Base-by-base conservation (phyloP, 2,329 filamentous ascomycete genomes). In the Sordariomycetes sp. region DNA sequence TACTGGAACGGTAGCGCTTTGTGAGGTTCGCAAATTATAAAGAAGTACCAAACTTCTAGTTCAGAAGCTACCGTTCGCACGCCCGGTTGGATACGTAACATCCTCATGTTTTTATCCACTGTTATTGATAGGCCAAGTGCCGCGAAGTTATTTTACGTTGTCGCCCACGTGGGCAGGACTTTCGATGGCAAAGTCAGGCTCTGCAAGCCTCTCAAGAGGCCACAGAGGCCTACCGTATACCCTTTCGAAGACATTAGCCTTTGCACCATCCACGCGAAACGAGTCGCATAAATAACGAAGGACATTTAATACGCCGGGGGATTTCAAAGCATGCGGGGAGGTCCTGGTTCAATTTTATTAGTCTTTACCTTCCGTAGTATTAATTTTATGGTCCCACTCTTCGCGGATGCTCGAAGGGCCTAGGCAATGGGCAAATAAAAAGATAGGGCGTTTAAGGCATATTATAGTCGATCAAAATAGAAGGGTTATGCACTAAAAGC, bases 261-360 rank as follows among this genome's bases (percentile, higher is more conserved):
- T 27, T 95, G 90, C 64, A 92, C 90, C 42, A 88, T 96, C 48
- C 90, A 96, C 61, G 92, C 90, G 41, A 95, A 94, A 67, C 74
- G 90, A 55, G 87, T 96, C 34, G 96, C 90, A 25, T 94, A 95
- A 49, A 90, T 94, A 85, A 87, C 90, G 61, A 94, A 94, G 65
- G 92, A 96, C 60, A 94, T 98, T 49, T 90, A 95, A 63, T 73
- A 96, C 40, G 90, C 90, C 14, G 68, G 84, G 49, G 66, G 84
- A 45, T 86, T 90, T 61, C 70, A 84, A 33, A 84, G 84, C 10
- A 37, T 37, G 28, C 28, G 26, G 21, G 35, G 35, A 8, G 35
- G 35, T 10, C 20, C 33, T 11, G 35, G 35, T 8, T 37, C n/a
- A 30, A 6, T 11, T 21, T 7, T 10, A 23, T n/a, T 4, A 5